Evolutionary conservation across 2,329 filamentous ascomycete species (phyloP), one percentile per base, ranked within the genome.

Genomic region (Pseudomassariella vexata): DNA sequence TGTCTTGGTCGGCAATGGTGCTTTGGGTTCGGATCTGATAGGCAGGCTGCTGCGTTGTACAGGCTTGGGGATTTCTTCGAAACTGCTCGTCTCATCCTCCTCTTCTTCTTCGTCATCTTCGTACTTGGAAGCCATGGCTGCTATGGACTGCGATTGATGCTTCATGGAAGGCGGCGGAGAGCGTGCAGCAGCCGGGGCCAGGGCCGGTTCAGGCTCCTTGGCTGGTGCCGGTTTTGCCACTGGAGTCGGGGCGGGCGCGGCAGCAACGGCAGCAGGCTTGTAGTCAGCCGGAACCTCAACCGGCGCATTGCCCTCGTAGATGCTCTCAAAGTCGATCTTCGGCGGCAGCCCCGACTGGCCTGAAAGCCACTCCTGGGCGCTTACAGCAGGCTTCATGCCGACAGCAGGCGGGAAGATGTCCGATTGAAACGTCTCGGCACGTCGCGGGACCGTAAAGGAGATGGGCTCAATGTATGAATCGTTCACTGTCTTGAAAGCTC

Each of bases 401-500:
- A 71, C 70, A 9, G 88, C 82, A 9, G 92, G 90, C 24, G 90
- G 92, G 60, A 86, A 98, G 50, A 98, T 95, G 55, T 98, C 92
- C 39, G 88, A 86, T 64, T 96, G 90, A 77, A 95, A 95, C 31
- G 83, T 87, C 61, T 95, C 88, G 34, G 92, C 86, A 42, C 92
- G 79, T 42, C 92, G 80, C 29, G 92, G 92, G 2, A 96, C 92
- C 34, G 94, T 94, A 66, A 98, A 98, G 2, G 92, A 95, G 53
- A 98, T 85, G 24, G 92, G 92, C 63, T 98, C 92, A 49, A 98
- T 87, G 64, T 94, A 95, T 28, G 68, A 60, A 56, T 98, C 92
- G 60, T 89, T 94, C 58, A 96, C 85, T 0, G 92, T 96, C 75
- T 98, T 98, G 77, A 85, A 98, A 25, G 84, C 89, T 46, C 89